Percentiles rank a stretch among this genome's conserved stretches.
Evolutionary conservation across 1,284 basidiomycete genomes (phyloP).

Genomic region (Ganoderma sinense): DNA sequence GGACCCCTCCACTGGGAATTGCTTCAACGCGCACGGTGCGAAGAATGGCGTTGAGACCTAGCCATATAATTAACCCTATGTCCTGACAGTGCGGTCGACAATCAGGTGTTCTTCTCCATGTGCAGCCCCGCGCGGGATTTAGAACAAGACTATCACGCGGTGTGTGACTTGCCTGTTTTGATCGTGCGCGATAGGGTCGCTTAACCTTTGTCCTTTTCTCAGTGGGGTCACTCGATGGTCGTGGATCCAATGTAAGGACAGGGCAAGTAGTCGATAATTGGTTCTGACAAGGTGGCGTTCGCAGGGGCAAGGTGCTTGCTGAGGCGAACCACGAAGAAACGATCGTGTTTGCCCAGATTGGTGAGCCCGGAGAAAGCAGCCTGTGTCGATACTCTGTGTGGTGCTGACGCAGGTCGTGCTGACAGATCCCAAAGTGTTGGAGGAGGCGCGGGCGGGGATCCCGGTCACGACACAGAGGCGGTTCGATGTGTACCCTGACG

Average conservation of each 20-base stretch:
- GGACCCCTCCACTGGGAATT: conserved; percentile 98
- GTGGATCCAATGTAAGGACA: conserved; percentile 84
- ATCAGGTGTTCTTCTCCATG: conserved; percentile 95
- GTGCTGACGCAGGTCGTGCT: conserved; percentile 18
- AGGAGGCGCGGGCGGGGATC: conserved; percentile 80
- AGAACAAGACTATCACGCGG: conserved; percentile 85
- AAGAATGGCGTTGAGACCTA: neutral
- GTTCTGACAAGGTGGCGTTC: conserved; percentile 7
- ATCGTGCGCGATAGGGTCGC: neutral
- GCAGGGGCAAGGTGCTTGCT: conserved; percentile 81
- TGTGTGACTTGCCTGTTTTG: conserved; percentile 46
- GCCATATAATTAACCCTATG: neutral
- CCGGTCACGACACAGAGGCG: conserved; percentile 90
- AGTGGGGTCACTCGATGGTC: conserved; percentile 93
- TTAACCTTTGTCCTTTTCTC: conserved; percentile 13
- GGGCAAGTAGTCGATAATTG: no score
- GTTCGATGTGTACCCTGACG: conserved; percentile 91
- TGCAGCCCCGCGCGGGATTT: conserved; percentile 94
- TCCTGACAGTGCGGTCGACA: conserved; percentile 84
- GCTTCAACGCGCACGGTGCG: conserved; percentile 84
- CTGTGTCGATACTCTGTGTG: conserved; percentile 4
- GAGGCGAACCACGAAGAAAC: conserved; percentile 85
- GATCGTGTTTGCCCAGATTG: conserved; percentile 84
- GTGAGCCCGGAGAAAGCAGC: conserved; percentile 50
- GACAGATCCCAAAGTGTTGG: conserved; percentile 76